phyloP scores from a whole-genome alignment of 257 asterid genomes.

The Solanum corneliomulleri region DNA sequence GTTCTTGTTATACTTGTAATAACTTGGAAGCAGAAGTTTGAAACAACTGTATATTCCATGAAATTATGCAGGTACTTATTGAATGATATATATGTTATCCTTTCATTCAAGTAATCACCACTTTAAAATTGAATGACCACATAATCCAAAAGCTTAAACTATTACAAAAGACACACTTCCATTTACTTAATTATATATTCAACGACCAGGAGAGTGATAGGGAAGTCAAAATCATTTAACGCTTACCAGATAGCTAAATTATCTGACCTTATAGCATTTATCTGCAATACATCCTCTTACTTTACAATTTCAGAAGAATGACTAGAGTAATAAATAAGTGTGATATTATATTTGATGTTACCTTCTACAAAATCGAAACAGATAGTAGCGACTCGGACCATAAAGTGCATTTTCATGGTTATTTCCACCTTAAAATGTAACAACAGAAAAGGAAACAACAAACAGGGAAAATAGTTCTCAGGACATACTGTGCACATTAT shows the following conservation, averaged over 20 bases:
- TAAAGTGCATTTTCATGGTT: background rate
- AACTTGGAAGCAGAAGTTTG: background rate
- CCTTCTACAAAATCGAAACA: background rate
- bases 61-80: background rate
- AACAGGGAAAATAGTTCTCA: slow-evolving; percentile 6
- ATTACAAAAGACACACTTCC: background rate
- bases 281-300: background rate
- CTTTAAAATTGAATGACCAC: background rate
- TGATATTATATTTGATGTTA: background rate
- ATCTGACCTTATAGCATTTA: background rate
- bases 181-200: background rate
- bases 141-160: background rate
- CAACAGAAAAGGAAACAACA: slow-evolving; percentile 9
- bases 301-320: background rate
- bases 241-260: background rate
- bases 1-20: background rate
- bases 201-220: background rate
- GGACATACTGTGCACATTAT: slow-evolving; percentile 86
- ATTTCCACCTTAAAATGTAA: background rate
- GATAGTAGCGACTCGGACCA: background rate
- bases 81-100: background rate
- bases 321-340: background rate
- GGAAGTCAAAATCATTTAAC: background rate
- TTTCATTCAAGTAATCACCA: background rate
- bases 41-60: background rate